Evolutionary conservation across 2,329 filamentous ascomycete species (phyloP), one percentile per base, ranked within the genome.

Genomic region (Periconia macrospinosa): DNA sequence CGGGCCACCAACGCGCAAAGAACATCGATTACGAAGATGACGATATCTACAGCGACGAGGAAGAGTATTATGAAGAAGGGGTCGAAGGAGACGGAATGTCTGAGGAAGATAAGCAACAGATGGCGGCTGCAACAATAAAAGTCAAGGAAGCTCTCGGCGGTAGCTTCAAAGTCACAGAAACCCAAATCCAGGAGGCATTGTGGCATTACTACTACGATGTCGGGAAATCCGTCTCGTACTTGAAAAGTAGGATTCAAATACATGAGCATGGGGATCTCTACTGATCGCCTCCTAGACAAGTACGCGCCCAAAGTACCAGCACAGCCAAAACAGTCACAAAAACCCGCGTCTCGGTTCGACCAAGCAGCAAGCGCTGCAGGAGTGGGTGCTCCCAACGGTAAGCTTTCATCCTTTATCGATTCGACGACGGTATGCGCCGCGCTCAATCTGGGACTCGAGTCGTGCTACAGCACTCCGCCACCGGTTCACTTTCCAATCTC

Each of bases 171-270:
- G 77, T 83, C n/a, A 81, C 83, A 6, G 84, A 88, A 55, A 78
- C 80, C 37, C 88, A 96, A 68, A 93, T 97, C 57, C 86, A 96
- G 71, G 93, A 97, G 56, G 84, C 92, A 0, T 76, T 99, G 15
- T 97, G 92, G 91, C 86, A 99, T 75, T 97, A 97, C 74, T 97
- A 93, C 73, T 97, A 92, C 71, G 92, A 99, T 66, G 81, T 96
- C 30, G 88, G 86, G 53, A 96, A 96, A 74, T 86, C 91, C 1
- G 88, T 95, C 37, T 81, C 83, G 52, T 97, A 95, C 68, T 75
- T 99, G 53, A 83, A 86, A 58, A 89, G 86, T 81, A 86, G 62
- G 42, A 27, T 7, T 13, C 18, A n/a, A n/a, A 23, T 47, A 13
- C 20, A 6, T 30, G n/a, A 3, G 11, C 35, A 51, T 14, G 11